phyloP scores from a whole-genome alignment of 345 rosid genomes.

The Barbarea vulgaris region DNA sequence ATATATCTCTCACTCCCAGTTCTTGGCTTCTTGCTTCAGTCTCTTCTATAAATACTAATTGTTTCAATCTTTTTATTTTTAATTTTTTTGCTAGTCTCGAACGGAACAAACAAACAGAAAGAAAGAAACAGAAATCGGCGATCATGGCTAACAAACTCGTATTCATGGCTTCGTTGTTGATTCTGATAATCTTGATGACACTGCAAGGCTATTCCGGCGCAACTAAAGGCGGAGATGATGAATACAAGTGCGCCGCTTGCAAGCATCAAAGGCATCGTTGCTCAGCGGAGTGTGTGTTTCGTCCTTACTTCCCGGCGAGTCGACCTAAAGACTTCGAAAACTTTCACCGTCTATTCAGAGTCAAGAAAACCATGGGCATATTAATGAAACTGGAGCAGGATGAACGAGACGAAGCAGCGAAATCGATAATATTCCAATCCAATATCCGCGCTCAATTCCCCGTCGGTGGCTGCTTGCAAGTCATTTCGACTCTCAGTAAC shows the following conservation, averaged over 20 bases:
- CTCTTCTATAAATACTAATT: neutral
- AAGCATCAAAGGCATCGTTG: neutral
- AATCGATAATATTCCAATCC: neutral
- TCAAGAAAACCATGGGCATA: too few species aligned
- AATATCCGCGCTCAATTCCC: neutral
- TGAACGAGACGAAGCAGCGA: neutral
- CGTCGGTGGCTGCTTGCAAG: neutral
- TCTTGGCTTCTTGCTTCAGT: neutral
- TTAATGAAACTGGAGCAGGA: too few species aligned
- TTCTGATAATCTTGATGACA: constrained; percentile 1
- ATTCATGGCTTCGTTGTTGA: neutral
- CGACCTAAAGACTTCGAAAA: neutral
- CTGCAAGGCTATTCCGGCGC: neutral
- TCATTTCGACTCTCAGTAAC: neutral
- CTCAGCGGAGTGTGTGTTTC: neutral
- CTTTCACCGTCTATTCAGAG: neutral
- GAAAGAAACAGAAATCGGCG: neutral
- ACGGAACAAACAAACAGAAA: neutral
- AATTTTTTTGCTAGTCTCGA: too few species aligned
- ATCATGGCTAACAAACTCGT: neutral
- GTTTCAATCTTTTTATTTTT: neutral
- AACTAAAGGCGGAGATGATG: neutral
- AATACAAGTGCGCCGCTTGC: neutral
- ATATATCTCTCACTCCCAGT: too few species aligned
- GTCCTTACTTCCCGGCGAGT: neutral